Evolutionary conservation across 176 grass and related monocot genomes (phyloP), one percentile per base, ranked within the genome.

Genomic region (Carex myosuroides): DNA sequence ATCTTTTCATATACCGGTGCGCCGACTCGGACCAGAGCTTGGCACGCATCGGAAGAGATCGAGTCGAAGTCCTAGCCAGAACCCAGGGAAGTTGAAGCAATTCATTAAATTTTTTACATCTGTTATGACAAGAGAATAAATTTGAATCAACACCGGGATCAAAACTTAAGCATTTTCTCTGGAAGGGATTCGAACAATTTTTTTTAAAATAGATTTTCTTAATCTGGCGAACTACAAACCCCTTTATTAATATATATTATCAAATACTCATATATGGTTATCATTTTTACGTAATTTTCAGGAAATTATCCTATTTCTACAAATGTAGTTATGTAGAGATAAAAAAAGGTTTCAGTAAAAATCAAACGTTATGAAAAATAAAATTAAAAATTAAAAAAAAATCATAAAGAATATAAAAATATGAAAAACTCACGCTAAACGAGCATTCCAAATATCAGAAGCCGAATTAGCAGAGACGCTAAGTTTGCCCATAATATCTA

Each of bases 51-150:
- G 89, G 86, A 3, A 97, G 76, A 16, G 91, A 73, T 63, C 68
- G 83, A 75, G 64, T 42, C 16, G 94, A 91, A 8, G 94, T 89
- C 84, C 85, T 93, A 3, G 87, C 87, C 44, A 93, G 89, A 48
- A 97, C 89, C 81, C 81, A 84, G n/a, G 90, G 84, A 70, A 85
- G 85, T 0, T 60, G n/a, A 0, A 86, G 89, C 0, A 93, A 77
- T 9, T 81, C 72, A 37, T 97, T 88, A 0, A 93, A 80, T 85
- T 87, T 60, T 79, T 91, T 97, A 66, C 94, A 97, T 70, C 94
- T 97, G 89, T 67, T 84, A 79, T 26, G 60, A 3, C 1, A 44
- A 24, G 30, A 73, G 37, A 50, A 16, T 14, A 74, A 22, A 48
- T 75, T 81, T 50, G 18, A 22, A 13, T 62, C 29, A 42, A 6